phyloP scores from a whole-genome alignment of 169 alveolate genomes.

The Hepatocystis sp. region DNA sequence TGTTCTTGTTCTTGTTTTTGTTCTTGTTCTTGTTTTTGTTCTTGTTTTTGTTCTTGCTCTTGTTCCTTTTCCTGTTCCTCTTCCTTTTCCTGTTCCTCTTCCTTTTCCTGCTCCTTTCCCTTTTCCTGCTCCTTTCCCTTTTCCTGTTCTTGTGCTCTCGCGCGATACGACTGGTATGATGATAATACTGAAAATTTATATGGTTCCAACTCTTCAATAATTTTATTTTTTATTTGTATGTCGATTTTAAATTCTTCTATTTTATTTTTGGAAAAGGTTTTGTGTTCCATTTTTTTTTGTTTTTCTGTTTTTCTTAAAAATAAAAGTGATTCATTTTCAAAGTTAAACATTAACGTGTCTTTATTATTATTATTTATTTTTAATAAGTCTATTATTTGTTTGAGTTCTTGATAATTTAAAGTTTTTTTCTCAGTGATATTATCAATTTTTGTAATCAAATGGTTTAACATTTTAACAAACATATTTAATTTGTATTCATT shows the following conservation, averaged over 20 bases:
- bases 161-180: background rate
- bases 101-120: background rate
- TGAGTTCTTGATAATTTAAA: conserved; percentile 4
- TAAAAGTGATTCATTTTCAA: conserved; percentile 15
- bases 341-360: conserved; percentile 5
- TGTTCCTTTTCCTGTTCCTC: background rate
- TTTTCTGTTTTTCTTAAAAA: conserved; percentile 34
- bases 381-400: conserved; percentile 1
- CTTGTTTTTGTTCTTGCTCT: background rate
- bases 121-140: background rate
- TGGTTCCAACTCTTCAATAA: conserved; percentile 26
- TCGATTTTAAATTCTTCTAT: conserved; percentile 51
- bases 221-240: conserved; percentile 16
- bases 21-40: background rate
- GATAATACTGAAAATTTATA: conserved; percentile 63
- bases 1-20: background rate
- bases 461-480: background rate
- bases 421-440: background rate
- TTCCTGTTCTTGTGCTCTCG: background rate
- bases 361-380: conserved; percentile 11
- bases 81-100: background rate
- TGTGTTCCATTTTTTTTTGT: conserved; percentile 1
- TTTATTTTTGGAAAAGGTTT: background rate
- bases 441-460: background rate
- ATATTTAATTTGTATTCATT: too few species aligned